Evolutionary conservation across 192 early-diverging fungal species (phyloP).

Genomic region (Phycomyces nitens): DNA sequence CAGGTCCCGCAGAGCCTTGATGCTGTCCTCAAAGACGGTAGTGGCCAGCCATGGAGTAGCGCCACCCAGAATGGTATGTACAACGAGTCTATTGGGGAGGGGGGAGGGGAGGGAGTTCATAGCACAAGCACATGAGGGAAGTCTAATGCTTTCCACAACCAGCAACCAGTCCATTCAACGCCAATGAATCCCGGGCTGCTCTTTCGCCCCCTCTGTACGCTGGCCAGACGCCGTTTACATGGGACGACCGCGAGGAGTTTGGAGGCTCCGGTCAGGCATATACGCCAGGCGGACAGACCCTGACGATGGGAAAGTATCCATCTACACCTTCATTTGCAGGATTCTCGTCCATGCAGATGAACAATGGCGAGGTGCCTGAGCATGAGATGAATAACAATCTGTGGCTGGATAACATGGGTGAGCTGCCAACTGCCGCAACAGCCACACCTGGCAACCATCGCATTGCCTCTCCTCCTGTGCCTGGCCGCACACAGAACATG

Average conservation of each 20-base stretch:
- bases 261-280: neutral
- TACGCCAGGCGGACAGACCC: neutral
- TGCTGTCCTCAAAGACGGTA: slow-evolving; percentile 15
- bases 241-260: neutral
- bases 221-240: neutral
- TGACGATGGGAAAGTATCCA: neutral
- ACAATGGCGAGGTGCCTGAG: neutral
- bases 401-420: slow-evolving; percentile 1
- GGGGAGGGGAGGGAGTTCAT: too few species aligned
- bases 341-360: neutral
- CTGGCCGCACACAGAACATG: neutral
- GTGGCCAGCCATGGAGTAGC: neutral
- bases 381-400: neutral
- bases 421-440: neutral
- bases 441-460: neutral
- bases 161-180: neutral
- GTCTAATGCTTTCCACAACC: neutral
- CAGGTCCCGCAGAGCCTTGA: slow-evolving; percentile 8
- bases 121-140: too few species aligned
- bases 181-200: neutral
- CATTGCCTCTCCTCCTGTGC: slow-evolving; percentile 1
- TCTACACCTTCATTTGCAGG: neutral
- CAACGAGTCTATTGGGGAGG: neutral
- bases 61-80: neutral
- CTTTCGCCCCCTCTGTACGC: neutral